Conservation (phyloP, 2,329 filamentous ascomycete species). For the Alternaria rosae region DNA sequence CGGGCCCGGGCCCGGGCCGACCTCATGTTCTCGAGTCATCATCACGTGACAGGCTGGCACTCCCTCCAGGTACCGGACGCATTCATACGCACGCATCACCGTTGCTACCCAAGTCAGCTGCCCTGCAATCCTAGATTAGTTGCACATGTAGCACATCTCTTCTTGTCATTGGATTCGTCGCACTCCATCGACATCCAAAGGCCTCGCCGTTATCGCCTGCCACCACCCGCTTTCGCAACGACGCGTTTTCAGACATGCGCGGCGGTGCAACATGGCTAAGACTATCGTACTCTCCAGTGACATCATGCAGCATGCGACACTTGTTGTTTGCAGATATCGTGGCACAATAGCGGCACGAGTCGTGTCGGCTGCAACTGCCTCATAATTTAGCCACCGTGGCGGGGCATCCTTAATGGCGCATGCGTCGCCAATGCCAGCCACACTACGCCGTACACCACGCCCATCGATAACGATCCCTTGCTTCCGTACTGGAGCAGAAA, state of each 20-base stretch:
- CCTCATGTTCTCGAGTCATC: background rate
- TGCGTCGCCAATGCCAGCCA: slow-evolving; percentile 24
- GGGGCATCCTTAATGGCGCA: slow-evolving; percentile 30
- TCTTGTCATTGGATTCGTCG: background rate
- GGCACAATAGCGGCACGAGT: background rate
- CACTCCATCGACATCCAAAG: background rate
- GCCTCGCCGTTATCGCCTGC: background rate
- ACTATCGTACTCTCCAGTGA: background rate
- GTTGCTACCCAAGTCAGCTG: background rate
- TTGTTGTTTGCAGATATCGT: slow-evolving; percentile 1
- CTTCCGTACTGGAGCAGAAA: background rate
- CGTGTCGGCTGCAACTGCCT: slow-evolving; percentile 4
- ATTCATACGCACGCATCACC: background rate
- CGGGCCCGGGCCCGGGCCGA: background rate
- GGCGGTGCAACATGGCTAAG: background rate
- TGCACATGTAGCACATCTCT: background rate
- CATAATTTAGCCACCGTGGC: slow-evolving; percentile 7
- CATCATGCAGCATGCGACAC: background rate
- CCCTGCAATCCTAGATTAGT: background rate
- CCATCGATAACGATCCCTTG: slow-evolving; percentile 5
- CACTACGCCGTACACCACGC: slow-evolving; percentile 12
- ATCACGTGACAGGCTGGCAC: background rate
- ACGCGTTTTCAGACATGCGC: background rate
- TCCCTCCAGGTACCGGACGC: background rate
- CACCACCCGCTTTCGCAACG: background rate